phyloP scores from a whole-genome alignment of 441 rosid species.

The Populus trichocarpa region DNA sequence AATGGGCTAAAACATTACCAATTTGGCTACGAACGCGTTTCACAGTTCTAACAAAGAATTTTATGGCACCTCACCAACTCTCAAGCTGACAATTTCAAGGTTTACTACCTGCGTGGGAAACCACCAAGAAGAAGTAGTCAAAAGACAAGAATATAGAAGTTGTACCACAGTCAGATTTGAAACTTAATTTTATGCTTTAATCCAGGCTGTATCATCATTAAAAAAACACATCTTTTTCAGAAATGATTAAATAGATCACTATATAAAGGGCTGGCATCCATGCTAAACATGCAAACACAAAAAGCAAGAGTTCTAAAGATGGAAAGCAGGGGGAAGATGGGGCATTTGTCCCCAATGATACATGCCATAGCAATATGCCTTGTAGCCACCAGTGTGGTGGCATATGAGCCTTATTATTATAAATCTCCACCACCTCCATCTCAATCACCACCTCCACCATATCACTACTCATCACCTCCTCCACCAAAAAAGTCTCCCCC shows the following conservation, averaged over 20 bases:
- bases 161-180: not conserved
- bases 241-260: not conserved
- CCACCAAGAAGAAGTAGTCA: not conserved
- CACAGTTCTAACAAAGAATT: not conserved
- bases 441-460: not conserved
- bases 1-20: not conserved
- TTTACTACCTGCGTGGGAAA: not conserved
- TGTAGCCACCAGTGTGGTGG: not conserved
- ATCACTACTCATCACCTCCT: not conserved
- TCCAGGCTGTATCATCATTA: conserved; percentile 1
- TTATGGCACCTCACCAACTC: not conserved
- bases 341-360: not conserved
- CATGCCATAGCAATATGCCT: not conserved
- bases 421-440: not conserved
- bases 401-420: not conserved
- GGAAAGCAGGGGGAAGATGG: not conserved
- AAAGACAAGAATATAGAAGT: not conserved
- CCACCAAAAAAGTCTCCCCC: not conserved
- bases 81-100: not conserved
- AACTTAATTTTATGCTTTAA: not conserved
- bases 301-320: not conserved
- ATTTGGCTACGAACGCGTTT: not conserved
- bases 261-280: conserved; percentile 5
- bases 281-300: not conserved
- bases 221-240: not conserved